Base-by-base conservation (phyloP, 768 basidiomycete genomes). In the Calocybe cyanea region DNA sequence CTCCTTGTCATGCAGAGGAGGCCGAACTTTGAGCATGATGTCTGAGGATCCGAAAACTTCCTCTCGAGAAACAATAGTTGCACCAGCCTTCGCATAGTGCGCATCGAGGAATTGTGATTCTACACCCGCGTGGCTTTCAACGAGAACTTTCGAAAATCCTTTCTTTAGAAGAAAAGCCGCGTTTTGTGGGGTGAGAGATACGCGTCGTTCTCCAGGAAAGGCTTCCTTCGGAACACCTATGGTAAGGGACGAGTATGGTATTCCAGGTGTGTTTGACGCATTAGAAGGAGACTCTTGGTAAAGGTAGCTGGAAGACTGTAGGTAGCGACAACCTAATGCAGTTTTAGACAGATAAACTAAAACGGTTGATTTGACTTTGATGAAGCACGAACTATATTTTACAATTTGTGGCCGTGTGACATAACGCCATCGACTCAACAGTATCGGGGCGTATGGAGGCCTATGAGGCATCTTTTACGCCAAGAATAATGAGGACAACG, bases 11-110 rank as follows among this genome's bases (percentile, higher is more conserved):
- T 71, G 62, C 19, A 80, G 63, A 31, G 91, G 91, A 33, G 90
- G 81, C 51, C 88, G 77, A 49, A 93, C 90, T 77, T 93, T 93
- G 51, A 93, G 71, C 59, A 92, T 70, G 57, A 93, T 87, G 59
- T 93, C 89, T 1, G 85, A 71, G 35, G 69, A 68, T 38, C 65
- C 68, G 60, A 80, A 85, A n/a, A 91, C 64, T 51, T 87, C 81
- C 45, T 85, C 81, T 48, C 72, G 73, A 38, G 84, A 78, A n/a
- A 82, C 85, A 49, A 93, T 63, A 6, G 78, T 82, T 30, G 89
- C 91, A 6, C 91, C 91, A 20, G 87, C 91, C 30, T 80, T 78
- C 48, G 67, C 68, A 57, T 91, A 93, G 36, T 87, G 83, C 59
- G 83, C 85, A 57, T 93, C 87, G 50, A 83, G 66, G 64, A 92